Conservation (phyloP, 306 rosid species). For the Lathyrus sativus region DNA sequence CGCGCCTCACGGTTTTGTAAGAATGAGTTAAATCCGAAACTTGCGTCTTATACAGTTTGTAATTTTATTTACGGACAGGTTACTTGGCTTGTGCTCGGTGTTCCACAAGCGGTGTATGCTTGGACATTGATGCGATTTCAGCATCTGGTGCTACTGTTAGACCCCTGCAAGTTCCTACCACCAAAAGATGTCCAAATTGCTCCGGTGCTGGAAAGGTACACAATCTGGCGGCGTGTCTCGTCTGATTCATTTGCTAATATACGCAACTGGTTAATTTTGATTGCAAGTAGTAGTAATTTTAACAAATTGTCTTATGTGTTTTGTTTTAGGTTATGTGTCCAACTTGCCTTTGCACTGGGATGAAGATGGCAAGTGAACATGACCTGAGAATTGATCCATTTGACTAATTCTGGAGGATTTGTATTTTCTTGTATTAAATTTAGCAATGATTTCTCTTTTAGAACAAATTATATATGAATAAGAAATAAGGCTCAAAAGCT, state of each 20-base stretch:
- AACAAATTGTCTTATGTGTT: slow-evolving; percentile 17
- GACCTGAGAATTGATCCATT: slow-evolving; percentile 91
- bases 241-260: slow-evolving; percentile 6
- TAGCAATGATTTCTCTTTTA: neutral
- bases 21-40: neutral
- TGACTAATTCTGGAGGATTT: slow-evolving; percentile 45
- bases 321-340: slow-evolving; percentile 87
- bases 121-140: slow-evolving; percentile 65
- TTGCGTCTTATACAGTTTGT: slow-evolving; percentile 10
- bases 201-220: slow-evolving; percentile 95
- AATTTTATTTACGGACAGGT: slow-evolving; percentile 51
- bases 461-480: neutral
- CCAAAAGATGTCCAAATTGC: slow-evolving; percentile 56
- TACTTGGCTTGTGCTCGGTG: slow-evolving; percentile 96
- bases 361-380: slow-evolving; percentile 96
- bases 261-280: slow-evolving; percentile 16
- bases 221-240: neutral
- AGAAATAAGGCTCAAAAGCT: neutral
- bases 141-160: slow-evolving; percentile 47
- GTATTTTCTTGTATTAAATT: slow-evolving; percentile 1
- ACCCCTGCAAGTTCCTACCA: slow-evolving; percentile 64
- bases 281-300: slow-evolving; percentile 5
- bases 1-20: neutral
- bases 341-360: slow-evolving; percentile 92
- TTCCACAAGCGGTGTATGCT: slow-evolving; percentile 80